A percentile compares a stretch with the other conserved stretches of the same genome.
phyloP scores from a whole-genome alignment of 768 basidiomycete species.

The Suillus decipiens region DNA sequence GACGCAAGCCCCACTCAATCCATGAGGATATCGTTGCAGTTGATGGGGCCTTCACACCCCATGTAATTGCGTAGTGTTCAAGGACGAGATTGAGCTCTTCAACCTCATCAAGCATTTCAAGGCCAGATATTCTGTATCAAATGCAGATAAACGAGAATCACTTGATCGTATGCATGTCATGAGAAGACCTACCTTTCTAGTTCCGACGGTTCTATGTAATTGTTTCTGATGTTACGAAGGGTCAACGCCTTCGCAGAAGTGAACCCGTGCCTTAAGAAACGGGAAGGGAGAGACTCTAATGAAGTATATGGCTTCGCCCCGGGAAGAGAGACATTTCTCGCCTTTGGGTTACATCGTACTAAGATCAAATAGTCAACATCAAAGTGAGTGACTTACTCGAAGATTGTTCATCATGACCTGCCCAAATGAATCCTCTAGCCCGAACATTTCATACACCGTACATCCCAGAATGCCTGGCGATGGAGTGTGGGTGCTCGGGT shows the following conservation, averaged over 20 bases:
- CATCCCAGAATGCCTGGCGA: constrained; percentile 42
- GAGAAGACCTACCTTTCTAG: constrained; percentile 51
- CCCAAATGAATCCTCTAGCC: constrained; percentile 86
- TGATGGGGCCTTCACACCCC: constrained; percentile 39
- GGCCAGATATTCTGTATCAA: constrained; percentile 60
- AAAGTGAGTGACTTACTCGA: constrained; percentile 46
- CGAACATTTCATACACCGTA: constrained; percentile 93
- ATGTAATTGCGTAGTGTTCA: constrained; percentile 86
- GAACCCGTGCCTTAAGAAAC: constrained; percentile 66
- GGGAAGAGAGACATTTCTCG: constrained; percentile 71
- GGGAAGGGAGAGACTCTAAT: constrained; percentile 49
- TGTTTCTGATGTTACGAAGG: constrained; percentile 66
- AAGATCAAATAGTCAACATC: neutral
- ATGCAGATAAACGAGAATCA: neutral
- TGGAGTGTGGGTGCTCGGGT: constrained; percentile 3
- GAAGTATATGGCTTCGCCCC: constrained; percentile 68
- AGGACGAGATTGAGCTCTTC: constrained; percentile 93
- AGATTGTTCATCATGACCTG: constrained; percentile 89
- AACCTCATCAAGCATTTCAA: constrained; percentile 91
- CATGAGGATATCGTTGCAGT: neutral
- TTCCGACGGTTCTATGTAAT: constrained; percentile 50
- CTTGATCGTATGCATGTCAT: neutral
- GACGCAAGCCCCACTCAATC: constrained; percentile 3
- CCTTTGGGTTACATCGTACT: constrained; percentile 38
- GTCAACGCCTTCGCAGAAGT: constrained; percentile 55